phyloP scores from a whole-genome alignment of 345 rosid genomes.

The Reutealis trisperma region DNA sequence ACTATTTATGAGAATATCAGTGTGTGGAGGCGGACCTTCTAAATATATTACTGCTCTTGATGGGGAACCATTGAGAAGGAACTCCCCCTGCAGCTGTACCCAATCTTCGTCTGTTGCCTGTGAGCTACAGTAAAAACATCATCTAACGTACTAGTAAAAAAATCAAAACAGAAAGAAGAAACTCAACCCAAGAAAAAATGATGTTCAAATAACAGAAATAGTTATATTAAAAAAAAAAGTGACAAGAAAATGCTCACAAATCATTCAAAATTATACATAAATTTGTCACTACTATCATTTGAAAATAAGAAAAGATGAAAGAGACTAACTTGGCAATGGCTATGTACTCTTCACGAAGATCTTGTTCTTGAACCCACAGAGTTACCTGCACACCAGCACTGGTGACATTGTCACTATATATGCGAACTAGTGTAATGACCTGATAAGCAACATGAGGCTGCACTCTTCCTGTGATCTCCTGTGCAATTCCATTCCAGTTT shows the following conservation, averaged over 20 bases:
- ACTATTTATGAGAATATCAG: slow-evolving; percentile 72
- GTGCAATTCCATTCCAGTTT: slow-evolving; percentile 84
- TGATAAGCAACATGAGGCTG: slow-evolving; percentile 66
- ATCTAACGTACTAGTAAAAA: background rate
- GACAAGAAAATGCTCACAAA: background rate
- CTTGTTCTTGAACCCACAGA: slow-evolving; percentile 66
- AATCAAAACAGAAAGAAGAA: background rate
- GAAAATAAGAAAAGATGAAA: background rate
- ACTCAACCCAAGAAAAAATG: background rate
- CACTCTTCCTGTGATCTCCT: slow-evolving; percentile 75
- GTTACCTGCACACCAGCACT: slow-evolving; percentile 61
- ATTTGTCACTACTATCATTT: background rate
- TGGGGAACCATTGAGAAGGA: slow-evolving; percentile 78
- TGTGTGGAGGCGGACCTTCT: slow-evolving; percentile 88
- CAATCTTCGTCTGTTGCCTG: slow-evolving; percentile 73
- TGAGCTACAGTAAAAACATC: slow-evolving; percentile 39
- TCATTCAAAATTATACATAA: background rate
- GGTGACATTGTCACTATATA: slow-evolving; percentile 55
- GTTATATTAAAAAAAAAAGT: background rate
- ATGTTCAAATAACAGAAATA: background rate
- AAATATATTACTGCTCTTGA: slow-evolving; percentile 64
- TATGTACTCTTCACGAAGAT: slow-evolving; percentile 67
- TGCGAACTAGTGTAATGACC: slow-evolving; percentile 60
- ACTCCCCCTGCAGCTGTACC: slow-evolving; percentile 72
- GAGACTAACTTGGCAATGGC: slow-evolving; percentile 67